A percentile compares a stretch with the other conserved stretches of the same genome.
Conservation (phyloP, 2,329 filamentous ascomycete genomes). For the Botrytis paeoniae region DNA sequence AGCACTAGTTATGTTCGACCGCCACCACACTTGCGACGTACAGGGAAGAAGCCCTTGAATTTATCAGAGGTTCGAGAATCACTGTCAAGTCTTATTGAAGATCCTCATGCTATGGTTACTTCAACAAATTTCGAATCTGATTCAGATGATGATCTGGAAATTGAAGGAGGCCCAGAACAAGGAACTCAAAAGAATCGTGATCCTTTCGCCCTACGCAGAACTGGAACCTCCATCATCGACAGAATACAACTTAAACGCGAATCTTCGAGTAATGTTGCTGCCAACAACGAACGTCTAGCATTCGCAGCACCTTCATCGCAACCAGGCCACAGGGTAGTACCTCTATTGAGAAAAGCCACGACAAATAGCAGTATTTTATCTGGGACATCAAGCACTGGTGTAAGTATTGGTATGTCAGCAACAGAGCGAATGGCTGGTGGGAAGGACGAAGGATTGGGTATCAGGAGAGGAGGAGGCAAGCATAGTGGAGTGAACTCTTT, state of each 20-base stretch:
- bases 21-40: constrained; percentile 60
- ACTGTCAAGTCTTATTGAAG: constrained; percentile 78
- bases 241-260: constrained; percentile 67
- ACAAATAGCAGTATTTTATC: constrained; percentile 52
- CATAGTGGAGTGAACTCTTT: constrained; percentile 60
- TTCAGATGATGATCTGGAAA: constrained; percentile 51
- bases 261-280: constrained; percentile 41
- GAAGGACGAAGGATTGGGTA: constrained; percentile 46
- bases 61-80: constrained; percentile 80
- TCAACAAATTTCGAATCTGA: constrained; percentile 52
- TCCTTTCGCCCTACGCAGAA: constrained; percentile 41
- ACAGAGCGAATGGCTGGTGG: constrained; percentile 39
- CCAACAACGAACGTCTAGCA: constrained; percentile 48
- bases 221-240: constrained; percentile 58
- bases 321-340: constrained; percentile 63
- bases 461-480: constrained; percentile 60
- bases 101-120: constrained; percentile 49
- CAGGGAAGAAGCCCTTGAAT: constrained; percentile 65
- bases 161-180: constrained; percentile 48
- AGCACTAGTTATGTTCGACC: constrained; percentile 47
- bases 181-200: constrained; percentile 37
- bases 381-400: constrained; percentile 37
- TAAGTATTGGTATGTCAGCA: constrained; percentile 28
- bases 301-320: constrained; percentile 48
- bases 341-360: constrained; percentile 70